Conservation (phyloP, 2,329 filamentous ascomycete genomes). For the Cladosporium austrohemisphaericum region DNA sequence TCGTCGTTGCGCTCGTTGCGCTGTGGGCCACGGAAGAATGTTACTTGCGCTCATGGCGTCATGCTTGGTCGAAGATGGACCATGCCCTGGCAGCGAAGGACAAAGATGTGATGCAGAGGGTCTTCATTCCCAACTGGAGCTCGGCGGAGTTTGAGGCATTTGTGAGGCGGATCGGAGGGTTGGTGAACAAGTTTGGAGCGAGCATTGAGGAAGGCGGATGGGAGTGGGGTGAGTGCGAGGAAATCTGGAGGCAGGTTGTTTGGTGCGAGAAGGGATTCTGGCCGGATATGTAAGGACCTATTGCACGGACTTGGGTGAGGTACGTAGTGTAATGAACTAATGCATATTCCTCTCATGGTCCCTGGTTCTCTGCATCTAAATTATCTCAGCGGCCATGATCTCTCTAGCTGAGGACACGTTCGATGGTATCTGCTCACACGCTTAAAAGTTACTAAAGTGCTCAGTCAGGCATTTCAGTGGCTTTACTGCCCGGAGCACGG, state of each 20-base stretch:
- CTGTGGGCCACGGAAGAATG: slow-evolving; percentile 70
- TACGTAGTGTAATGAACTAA: too few relatives aligned
- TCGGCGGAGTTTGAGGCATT: slow-evolving; percentile 47
- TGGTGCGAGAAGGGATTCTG: slow-evolving; percentile 48
- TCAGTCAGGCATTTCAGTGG: too few relatives aligned
- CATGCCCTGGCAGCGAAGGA: slow-evolving; percentile 26
- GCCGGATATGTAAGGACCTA: slow-evolving; percentile 37
- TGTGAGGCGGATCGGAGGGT: slow-evolving; percentile 42
- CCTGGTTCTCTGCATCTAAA: too few relatives aligned
- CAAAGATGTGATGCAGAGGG: slow-evolving; percentile 45
- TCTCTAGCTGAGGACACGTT: too few relatives aligned
- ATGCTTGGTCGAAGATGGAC: slow-evolving; percentile 37
- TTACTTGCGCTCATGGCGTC: slow-evolving; percentile 47
- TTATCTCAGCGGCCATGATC: too few relatives aligned
- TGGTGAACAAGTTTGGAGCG: slow-evolving; percentile 46
- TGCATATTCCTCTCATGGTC: slow-evolving; percentile 11
- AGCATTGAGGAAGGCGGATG: slow-evolving; percentile 38
- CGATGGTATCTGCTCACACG: too few relatives aligned
- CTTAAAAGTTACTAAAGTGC: too few relatives aligned
- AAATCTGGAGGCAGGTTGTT: slow-evolving; percentile 46
- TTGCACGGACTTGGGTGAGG: too few relatives aligned
- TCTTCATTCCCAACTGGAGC: slow-evolving; percentile 51
- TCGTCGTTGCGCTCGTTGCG: slow-evolving; percentile 66
- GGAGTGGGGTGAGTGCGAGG: slow-evolving; percentile 48
- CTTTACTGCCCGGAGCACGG: too few relatives aligned